Conservation (phyloP, 306 rosid genomes). For the Glycyrrhiza uralensis region DNA sequence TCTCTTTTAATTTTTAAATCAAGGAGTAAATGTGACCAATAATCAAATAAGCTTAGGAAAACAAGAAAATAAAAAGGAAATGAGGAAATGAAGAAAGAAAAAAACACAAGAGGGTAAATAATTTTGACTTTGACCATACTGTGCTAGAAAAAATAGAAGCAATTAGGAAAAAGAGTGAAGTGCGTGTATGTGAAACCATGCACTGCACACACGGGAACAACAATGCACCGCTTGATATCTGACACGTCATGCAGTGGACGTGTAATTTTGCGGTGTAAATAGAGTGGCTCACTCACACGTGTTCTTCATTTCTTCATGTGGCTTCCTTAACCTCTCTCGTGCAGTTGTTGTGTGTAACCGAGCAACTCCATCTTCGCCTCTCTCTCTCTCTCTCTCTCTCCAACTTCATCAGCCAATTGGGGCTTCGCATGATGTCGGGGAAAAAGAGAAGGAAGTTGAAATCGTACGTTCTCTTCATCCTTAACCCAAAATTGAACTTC, state of each 20-base stretch:
- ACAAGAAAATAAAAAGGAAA: no score
- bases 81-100: not conserved
- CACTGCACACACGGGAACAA: not conserved
- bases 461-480: constrained; percentile 36
- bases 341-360: not conserved
- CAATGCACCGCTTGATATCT: not conserved
- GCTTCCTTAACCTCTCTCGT: not conserved
- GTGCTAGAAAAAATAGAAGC: no score
- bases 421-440: constrained; percentile 45
- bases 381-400: not conserved
- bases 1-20: not conserved
- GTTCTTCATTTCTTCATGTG: constrained; percentile 2
- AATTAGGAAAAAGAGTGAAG: not conserved
- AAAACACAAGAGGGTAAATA: not conserved
- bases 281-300: constrained; percentile 31
- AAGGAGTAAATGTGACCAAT: not conserved
- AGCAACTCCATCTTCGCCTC: not conserved
- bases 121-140: not conserved
- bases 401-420: constrained; percentile 15
- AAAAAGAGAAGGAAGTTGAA: constrained; percentile 56
- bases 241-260: not conserved
- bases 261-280: no score
- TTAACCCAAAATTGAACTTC: not conserved
- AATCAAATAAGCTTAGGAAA: not conserved
- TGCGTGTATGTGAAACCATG: not conserved